Evolutionary conservation across 2,329 filamentous ascomycete genomes (phyloP), one percentile per base, ranked within the genome.

Genomic region (Ceratocystis cacaofunesta): DNA sequence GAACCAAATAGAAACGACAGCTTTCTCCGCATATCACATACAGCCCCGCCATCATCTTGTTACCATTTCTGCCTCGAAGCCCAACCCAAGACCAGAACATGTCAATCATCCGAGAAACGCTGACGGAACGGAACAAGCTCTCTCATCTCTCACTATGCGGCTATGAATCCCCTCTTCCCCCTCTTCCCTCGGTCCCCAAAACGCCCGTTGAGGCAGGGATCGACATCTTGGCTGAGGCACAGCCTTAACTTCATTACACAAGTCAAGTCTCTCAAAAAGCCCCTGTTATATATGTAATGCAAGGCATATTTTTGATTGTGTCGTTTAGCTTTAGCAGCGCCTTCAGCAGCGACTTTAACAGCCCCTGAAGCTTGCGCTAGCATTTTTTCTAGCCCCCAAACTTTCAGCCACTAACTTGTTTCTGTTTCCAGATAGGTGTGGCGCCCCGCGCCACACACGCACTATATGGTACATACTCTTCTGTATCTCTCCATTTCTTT

Each of bases 151-250:
- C 8, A 7, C 19, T 15, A 48, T 10, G 19, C 46, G 19, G 46
- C 46, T 48, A 48, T 22, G 46, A 6, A 22, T 48, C 5, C 46
- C 48, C 48, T 10, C 48, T 25, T 28, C 48, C 12, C 19, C 3
- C 48, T 25, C 36, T 48, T n/a, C 46, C 48, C 48, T 10, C 48
- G 5, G 5, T 25, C 5, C 19, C 4, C 48, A 22, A 10, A 10
- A 10, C 48, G 1, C 48, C 17, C 15, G 28, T 36, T 19, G 28
- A 19, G n/a, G 55, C 25, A 36, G 28, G 15, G 55, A 58, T 58
- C 55, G 2, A n/a, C 55, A 58, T n/a, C 28, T 58, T 58, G 55
- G 55, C 55, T 58, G 55, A 58, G 55, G 55, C 55, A 58, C 55
- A 58, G 55, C 55, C 30, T 36, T 58, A 12, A n/a, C 30, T 7